Percentiles rank a stretch among this genome's conserved stretches.
Conservation (phyloP, 257 asterid species). For the Ophiorrhiza pumila region DNA sequence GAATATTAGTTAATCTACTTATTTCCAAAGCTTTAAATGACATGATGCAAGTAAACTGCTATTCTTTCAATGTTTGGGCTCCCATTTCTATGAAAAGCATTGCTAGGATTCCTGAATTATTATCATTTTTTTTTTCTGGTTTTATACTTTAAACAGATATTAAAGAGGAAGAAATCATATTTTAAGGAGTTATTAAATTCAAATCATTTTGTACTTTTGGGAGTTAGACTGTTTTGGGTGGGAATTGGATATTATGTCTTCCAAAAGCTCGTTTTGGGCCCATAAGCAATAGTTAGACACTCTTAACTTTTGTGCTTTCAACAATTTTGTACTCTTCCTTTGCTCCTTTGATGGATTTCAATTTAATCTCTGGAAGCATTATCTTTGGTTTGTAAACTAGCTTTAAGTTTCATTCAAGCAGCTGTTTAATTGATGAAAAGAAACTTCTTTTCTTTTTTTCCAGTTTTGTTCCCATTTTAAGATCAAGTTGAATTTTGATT, state of each 20-base stretch:
- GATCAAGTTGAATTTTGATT: constrained; percentile 12
- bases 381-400: background rate
- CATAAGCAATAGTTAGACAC: background rate
- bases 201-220: background rate
- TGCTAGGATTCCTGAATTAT: background rate
- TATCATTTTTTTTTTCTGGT: background rate
- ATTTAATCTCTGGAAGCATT: background rate
- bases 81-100: background rate
- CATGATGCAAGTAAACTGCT: background rate
- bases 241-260: background rate
- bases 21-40: background rate
- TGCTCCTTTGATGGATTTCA: background rate
- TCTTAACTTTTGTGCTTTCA: background rate
- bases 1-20: background rate
- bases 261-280: background rate
- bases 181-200: background rate
- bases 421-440: background rate
- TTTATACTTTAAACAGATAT: background rate
- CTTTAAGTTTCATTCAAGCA: background rate
- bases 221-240: background rate
- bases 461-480: constrained; percentile 6
- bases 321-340: background rate
- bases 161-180: background rate
- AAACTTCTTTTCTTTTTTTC: constrained; percentile 14
- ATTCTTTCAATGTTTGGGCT: background rate